A percentile compares a stretch with the other conserved stretches of the same genome.
Evolutionary conservation across 208 protist species (phyloP).

Genomic region (Endotrypanum monterogeii): DNA sequence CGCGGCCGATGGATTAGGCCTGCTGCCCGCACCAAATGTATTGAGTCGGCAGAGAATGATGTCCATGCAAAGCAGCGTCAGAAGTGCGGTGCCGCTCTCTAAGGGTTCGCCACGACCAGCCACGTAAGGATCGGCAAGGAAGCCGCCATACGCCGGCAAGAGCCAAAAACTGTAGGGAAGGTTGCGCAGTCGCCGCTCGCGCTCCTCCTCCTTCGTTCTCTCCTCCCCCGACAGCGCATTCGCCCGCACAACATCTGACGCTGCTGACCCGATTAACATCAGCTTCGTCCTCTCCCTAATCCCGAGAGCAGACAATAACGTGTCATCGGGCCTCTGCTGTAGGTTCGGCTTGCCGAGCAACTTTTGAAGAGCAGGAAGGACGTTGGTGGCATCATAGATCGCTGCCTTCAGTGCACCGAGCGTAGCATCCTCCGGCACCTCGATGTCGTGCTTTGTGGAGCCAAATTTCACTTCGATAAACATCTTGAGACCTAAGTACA

Average conservation of each 20-base stretch:
- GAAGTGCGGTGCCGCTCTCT: slow-evolving; percentile 36
- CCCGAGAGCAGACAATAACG: slow-evolving; percentile 29
- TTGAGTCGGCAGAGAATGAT: slow-evolving; percentile 58
- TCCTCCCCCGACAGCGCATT: slow-evolving; percentile 31
- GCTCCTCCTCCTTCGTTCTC: slow-evolving; percentile 40
- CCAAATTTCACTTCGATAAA: slow-evolving; percentile 58
- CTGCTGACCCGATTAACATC: slow-evolving; percentile 64
- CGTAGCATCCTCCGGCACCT: slow-evolving; percentile 46
- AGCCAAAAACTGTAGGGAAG: slow-evolving; percentile 56
- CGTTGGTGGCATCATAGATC: slow-evolving; percentile 39
- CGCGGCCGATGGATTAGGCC: slow-evolving; percentile 5
- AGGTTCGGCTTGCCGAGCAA: slow-evolving; percentile 57
- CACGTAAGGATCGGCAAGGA: slow-evolving; percentile 73
- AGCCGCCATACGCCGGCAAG: slow-evolving; percentile 45
- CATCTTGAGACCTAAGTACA: slow-evolving; percentile 23
- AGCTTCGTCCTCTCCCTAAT: slow-evolving; percentile 52
- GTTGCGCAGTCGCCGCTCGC: slow-evolving; percentile 30
- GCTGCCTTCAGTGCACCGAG: slow-evolving; percentile 40
- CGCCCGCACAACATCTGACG: slow-evolving; percentile 40
- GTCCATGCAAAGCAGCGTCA: slow-evolving; percentile 50
- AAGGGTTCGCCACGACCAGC: slow-evolving; percentile 44
- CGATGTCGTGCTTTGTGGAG: slow-evolving; percentile 34
- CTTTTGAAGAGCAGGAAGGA: slow-evolving; percentile 54
- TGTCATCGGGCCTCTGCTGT: slow-evolving; percentile 42
- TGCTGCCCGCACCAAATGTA: slow-evolving; percentile 26